Percentiles rank a stretch among this genome's conserved stretches.
phyloP scores from a whole-genome alignment of 2,329 filamentous ascomycete genomes.

The Fusarium oxysporum region DNA sequence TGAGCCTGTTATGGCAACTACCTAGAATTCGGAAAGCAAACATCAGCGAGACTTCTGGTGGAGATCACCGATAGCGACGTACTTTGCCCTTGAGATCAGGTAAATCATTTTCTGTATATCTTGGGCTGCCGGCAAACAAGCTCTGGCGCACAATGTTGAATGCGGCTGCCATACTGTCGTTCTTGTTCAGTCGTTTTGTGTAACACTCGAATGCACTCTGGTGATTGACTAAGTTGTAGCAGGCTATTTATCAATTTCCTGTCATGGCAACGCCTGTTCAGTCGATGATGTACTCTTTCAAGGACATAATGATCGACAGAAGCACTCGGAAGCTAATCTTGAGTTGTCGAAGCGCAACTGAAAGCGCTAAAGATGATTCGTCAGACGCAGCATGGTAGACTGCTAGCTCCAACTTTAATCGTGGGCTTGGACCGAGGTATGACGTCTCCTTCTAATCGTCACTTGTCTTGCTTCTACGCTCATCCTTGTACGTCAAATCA shows the following conservation, averaged over 20 bases:
- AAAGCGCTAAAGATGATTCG: not conserved
- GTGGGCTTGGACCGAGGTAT: not conserved
- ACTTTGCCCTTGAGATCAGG: slow-evolving; percentile 64
- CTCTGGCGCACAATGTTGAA: slow-evolving; percentile 10
- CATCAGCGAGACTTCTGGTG: not conserved
- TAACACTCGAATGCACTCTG: accelerated
- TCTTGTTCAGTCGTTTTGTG: not conserved
- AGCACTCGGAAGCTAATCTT: not conserved
- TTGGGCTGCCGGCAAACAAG: slow-evolving; percentile 36
- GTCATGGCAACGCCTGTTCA: not conserved
- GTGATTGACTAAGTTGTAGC: accelerated
- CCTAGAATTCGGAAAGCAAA: slow-evolving; percentile 27
- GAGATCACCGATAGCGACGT: slow-evolving; percentile 38
- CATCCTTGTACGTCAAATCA: not conserved
- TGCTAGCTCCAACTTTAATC: not conserved
- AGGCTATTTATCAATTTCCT: not conserved
- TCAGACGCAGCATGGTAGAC: accelerated
- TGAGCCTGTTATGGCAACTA: slow-evolving; percentile 62
- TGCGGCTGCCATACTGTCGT: not conserved
- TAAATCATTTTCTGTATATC: slow-evolving; percentile 68
- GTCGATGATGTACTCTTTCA: not conserved
- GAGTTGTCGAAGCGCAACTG: not conserved
- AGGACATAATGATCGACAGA: not conserved
- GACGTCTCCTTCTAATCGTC: not conserved
- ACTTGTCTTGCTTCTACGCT: not conserved